Base-by-base conservation (phyloP, 164 flowering plant genomes). In the Dillenia suffruticosa region DNA sequence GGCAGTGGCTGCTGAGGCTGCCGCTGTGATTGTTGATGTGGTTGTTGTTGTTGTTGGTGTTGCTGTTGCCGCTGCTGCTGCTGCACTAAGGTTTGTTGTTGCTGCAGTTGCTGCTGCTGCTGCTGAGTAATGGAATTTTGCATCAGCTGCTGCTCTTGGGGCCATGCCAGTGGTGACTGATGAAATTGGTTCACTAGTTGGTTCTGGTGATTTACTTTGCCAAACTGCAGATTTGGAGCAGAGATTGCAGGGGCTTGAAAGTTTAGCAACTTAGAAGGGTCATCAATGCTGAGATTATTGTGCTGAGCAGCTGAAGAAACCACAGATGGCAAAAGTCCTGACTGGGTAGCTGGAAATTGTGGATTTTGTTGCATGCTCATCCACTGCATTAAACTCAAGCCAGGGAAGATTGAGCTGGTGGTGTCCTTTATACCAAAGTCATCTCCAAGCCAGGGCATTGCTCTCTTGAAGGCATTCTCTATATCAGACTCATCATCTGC, bases 371-470 rank as follows among this genome's bases (percentile, higher is more conserved):
- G 98, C 97, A 88, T 84, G 76, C 73, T 93, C 98, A 93, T 93
- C 98, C 98, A 93, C 73, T 93, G 98, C 53, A 84, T 87, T 63
- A 88, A 79, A 72, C 90, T 93, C 68, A 88, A 71, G 51, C 98
- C 98, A 7, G 96, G 93, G 54, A 88, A 86, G 40, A 88, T 72
- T 9, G 96, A 80, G 74, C 65, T 86, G 10, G 83, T 68, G 47
- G 86, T 64, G 71, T 90, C 94, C 74, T 85, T 93, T 66, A 85
- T 77, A 63, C 92, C 82, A 69, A 86, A 76, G 47, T 88, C 92
- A 67, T 93, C 92, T 12, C 80, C 86, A 59, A 93, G 78, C 97
- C 98, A 93, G n/a, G 98, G 97, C 90, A 93, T 84, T 9, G 86
- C 88, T 67, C 89, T 80, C 76, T 82, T 86, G 69, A 85, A 84